These are phyloP conservation scores for Garcia nutans DNA, from an alignment of 345 rosid species.

Conservation along the genomic window DNA sequence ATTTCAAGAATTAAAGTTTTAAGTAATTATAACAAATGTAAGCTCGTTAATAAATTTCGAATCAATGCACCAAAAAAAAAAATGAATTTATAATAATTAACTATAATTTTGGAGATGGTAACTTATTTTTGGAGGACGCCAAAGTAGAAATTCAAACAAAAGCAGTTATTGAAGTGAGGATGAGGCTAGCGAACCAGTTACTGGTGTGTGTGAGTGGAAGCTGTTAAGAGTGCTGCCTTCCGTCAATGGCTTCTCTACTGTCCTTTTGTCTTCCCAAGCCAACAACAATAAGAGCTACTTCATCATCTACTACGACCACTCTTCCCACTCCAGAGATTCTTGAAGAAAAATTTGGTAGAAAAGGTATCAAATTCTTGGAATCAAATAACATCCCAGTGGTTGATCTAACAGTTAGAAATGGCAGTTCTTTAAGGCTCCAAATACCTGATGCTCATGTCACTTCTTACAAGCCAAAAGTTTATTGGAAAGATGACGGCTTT, in stretches of 20 bases:
- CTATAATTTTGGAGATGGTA: background rate
- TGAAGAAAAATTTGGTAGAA: constrained; percentile 59
- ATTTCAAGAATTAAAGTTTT: too few species aligned
- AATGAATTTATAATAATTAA: background rate
- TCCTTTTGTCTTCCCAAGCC: constrained; percentile 56
- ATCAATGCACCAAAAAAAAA: background rate
- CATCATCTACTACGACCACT: constrained; percentile 22
- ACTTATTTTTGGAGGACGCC: constrained; percentile 3
- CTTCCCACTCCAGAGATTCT: constrained; percentile 45
- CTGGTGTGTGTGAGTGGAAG: constrained; percentile 32
- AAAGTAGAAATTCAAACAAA: constrained; percentile 34
- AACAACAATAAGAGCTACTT: constrained; percentile 39
- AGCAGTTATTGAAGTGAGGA: constrained; percentile 26
- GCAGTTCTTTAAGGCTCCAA: constrained; percentile 60
- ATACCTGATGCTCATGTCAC: constrained; percentile 72
- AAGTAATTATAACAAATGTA: too few species aligned
- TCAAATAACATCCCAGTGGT: constrained; percentile 50
- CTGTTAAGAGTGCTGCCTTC: constrained; percentile 14
- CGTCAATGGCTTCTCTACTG: constrained; percentile 63
- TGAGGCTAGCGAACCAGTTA: constrained; percentile 31
- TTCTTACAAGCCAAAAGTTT: constrained; percentile 81
- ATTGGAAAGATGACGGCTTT: constrained; percentile 80
- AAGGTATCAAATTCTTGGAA: constrained; percentile 76
- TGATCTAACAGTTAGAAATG: constrained; percentile 74
- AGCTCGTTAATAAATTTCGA: too few species aligned